These are phyloP conservation scores for Bruguiera gymnorhiza DNA, from an alignment of 345 rosid genomes.

Conservation along the genomic window DNA sequence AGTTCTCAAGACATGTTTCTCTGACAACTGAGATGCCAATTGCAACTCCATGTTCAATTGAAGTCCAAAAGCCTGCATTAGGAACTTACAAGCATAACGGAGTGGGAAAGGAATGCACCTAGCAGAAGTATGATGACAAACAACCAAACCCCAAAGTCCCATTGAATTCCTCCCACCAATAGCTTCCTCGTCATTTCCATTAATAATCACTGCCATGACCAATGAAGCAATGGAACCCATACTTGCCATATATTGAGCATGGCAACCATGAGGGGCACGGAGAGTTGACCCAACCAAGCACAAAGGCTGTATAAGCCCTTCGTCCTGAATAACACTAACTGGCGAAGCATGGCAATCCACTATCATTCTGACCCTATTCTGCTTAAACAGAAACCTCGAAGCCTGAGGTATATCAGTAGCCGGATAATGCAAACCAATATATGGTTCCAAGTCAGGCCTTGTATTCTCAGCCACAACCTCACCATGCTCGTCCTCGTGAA, in stretches of 20 bases:
- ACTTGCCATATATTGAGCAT: slow-evolving; percentile 91
- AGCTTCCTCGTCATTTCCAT: slow-evolving; percentile 76
- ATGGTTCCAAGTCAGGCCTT: slow-evolving; percentile 78
- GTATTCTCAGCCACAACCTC: slow-evolving; percentile 93
- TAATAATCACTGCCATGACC: slow-evolving; percentile 88
- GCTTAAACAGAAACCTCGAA: slow-evolving; percentile 88
- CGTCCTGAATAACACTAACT: slow-evolving; percentile 63
- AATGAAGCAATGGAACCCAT: slow-evolving; percentile 95
- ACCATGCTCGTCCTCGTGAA: slow-evolving; percentile 99
- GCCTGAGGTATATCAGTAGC: slow-evolving; percentile 98
- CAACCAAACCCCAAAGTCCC: slow-evolving; percentile 98
- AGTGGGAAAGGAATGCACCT: slow-evolving; percentile 87
- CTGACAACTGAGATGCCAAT: slow-evolving; percentile 75
- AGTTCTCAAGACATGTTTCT: slow-evolving; percentile 83
- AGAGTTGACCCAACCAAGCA: slow-evolving; percentile 97
- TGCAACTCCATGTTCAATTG: slow-evolving; percentile 98
- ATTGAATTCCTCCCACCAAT: slow-evolving; percentile 59
- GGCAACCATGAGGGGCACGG: slow-evolving; percentile 97
- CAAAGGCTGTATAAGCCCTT: slow-evolving; percentile 73
- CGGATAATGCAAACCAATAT: slow-evolving; percentile 91
- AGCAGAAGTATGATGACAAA: slow-evolving; percentile 94
- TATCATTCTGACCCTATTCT: slow-evolving; percentile 94
- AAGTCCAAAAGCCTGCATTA: slow-evolving; percentile 98
- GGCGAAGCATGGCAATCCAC: slow-evolving; percentile 80
- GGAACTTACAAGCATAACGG: slow-evolving; percentile 93